Base-by-base conservation (phyloP, 2,329 filamentous ascomycete genomes). In the Aspergillus floridensis region DNA sequence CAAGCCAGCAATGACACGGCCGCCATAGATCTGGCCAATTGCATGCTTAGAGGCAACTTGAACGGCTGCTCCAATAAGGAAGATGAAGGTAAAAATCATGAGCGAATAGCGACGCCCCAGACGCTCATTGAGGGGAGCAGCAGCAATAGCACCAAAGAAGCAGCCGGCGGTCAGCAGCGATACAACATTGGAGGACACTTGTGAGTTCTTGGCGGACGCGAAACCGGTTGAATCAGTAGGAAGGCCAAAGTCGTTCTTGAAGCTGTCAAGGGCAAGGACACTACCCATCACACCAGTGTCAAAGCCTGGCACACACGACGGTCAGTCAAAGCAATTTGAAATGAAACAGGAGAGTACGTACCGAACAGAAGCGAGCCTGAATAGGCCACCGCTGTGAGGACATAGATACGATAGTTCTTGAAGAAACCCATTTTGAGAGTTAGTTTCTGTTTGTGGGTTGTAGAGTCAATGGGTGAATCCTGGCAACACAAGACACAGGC, bases 351-450 rank as follows among this genome's bases (percentile, higher is more conserved):
- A 6, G 65, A 32, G 38, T 47, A 21, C 71, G 54, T 50, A 76
- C 76, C 77, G 54, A 80, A 79, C n/a, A 79, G 72, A 62, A 79
- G 65, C 29, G 76, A 76, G 60, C 76, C 77, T 62, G 76, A 68
- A 58, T 79, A 79, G 66, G 77, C 77, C 38, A 79, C 77, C 46
- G 68, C 66, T 26, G 77, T 77, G 56, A 80, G 73, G 58, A 79
- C 67, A 63, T 79, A 79, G 32, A 80, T 77, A 54, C 77, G 73
- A 55, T 77, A 75, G 59, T 79, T 79, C 66, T 77, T 75, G 64
- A 78, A 72, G 58, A 75, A 66, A 26, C 63, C 61, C 64, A 66
- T 68, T 54, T 38, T 66, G 55, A 57, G 38, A 47, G 46, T n/a
- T 1, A 5, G 4, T 16, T 41, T 41, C 38, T 56, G 48, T 19